phyloP scores from a whole-genome alignment of 2,329 filamentous ascomycete genomes.

The Ilyonectria mors-panacis region DNA sequence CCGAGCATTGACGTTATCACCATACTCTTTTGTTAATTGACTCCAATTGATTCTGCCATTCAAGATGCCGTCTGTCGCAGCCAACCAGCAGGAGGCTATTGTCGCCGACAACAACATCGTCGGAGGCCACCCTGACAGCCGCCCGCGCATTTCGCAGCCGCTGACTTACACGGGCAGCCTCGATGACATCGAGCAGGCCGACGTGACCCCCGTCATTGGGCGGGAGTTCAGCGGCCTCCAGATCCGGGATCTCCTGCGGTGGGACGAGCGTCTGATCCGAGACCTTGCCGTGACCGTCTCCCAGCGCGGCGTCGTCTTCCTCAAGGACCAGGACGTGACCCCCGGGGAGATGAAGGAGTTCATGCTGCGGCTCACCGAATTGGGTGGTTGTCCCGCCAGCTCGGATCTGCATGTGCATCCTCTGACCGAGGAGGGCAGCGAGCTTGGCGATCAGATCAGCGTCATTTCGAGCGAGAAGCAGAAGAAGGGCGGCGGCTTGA shows the following conservation, averaged over 20 bases:
- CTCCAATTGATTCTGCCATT: constrained; percentile 21
- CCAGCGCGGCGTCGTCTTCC: constrained; percentile 56
- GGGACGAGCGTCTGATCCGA: constrained; percentile 63
- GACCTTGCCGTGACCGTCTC: constrained; percentile 68
- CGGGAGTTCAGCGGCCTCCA: constrained; percentile 61
- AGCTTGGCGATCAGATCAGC: constrained; percentile 69
- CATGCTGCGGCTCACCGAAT: constrained; percentile 53
- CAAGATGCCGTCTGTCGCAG: constrained; percentile 55
- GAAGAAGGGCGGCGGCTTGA: constrained; percentile 67
- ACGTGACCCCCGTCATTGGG: constrained; percentile 65
- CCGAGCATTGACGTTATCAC: constrained; percentile 10
- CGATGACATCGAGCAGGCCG: constrained; percentile 55
- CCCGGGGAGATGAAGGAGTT: constrained; percentile 56
- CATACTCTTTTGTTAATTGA: constrained; percentile 23
- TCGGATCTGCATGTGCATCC: constrained; percentile 70
- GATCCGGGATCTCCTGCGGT: constrained; percentile 52
- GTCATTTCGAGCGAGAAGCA: constrained; percentile 71
- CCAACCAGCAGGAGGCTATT: constrained; percentile 27
- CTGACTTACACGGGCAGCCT: constrained; percentile 59
- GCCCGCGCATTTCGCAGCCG: constrained; percentile 51
- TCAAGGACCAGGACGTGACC: constrained; percentile 55
- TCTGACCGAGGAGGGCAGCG: constrained; percentile 65
- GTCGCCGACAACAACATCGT: constrained; percentile 42
- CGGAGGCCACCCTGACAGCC: constrained; percentile 50
- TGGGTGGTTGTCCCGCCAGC: constrained; percentile 57